phyloP scores from a whole-genome alignment of 257 asterid genomes.

The Capsicum pubescens region DNA sequence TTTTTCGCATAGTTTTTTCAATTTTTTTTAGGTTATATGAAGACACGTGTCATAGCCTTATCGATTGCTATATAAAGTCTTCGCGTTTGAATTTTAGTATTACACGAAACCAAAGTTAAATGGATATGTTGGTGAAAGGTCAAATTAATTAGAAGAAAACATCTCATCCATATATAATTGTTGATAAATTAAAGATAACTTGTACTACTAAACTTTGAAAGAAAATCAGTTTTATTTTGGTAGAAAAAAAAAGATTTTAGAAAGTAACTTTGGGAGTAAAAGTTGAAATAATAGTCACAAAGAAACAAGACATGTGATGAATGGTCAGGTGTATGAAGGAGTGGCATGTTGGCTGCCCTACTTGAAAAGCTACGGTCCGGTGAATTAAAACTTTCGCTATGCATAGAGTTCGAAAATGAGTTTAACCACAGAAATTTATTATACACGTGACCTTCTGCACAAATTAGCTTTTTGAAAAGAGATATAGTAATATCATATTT shows the following conservation, averaged over 20 bases:
- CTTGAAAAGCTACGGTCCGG: neutral
- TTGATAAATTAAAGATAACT: neutral
- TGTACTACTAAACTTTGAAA: neutral
- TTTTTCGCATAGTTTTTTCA: too few relatives aligned
- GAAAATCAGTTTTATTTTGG: neutral
- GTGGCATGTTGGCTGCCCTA: conserved; percentile 14
- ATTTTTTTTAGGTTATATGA: neutral
- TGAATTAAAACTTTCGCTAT: too few relatives aligned
- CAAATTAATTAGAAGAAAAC: neutral
- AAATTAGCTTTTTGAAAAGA: neutral
- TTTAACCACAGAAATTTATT: too few relatives aligned
- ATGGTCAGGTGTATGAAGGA: neutral
- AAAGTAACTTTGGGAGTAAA: neutral
- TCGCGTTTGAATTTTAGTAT: neutral
- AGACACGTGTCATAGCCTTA: neutral
- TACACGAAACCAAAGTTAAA: neutral
- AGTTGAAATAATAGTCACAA: neutral
- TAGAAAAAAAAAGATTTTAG: neutral
- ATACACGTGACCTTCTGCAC: neutral
- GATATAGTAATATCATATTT: neutral
- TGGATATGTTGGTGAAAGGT: neutral
- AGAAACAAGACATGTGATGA: conserved; percentile 28
- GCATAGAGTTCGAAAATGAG: too few relatives aligned
- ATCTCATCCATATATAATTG: neutral
- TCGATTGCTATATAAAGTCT: too few relatives aligned